A percentile compares a stretch with the other conserved stretches of the same genome.
phyloP scores from a whole-genome alignment of 345 rosid genomes.

The Crucihimalaya himalaica region DNA sequence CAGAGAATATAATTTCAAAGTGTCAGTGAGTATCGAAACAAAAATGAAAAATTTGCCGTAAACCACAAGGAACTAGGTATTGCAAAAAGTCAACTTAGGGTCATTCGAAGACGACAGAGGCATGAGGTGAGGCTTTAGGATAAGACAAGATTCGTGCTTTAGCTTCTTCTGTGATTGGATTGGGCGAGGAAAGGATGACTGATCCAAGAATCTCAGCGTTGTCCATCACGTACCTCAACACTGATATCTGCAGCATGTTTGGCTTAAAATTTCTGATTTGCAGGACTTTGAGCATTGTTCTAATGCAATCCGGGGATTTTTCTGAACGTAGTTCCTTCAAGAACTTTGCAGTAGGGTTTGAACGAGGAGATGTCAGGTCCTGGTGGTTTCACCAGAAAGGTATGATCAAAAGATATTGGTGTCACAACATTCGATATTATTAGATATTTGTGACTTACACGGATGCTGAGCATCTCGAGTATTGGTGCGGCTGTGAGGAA shows the following conservation, averaged over 20 bases:
- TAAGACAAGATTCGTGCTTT: conserved; percentile 18
- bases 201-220: conserved; percentile 31
- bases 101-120: conserved; percentile 5
- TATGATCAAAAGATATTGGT: background rate
- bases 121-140: conserved; percentile 27
- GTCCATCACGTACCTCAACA: conserved; percentile 22
- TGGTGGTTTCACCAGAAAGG: conserved; percentile 3
- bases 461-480: conserved; percentile 30
- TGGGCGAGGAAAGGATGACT: conserved; percentile 15
- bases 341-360: background rate
- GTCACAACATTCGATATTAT: background rate
- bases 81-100: background rate
- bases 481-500: conserved; percentile 13
- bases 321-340: background rate
- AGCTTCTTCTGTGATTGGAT: conserved; percentile 8
- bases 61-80: background rate
- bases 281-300: conserved; percentile 15
- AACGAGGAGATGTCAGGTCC: conserved; percentile 5
- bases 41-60: conserved; percentile 3
- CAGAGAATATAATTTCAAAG: background rate
- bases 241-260: background rate
- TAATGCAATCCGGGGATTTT: background rate
- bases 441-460: conserved; percentile 3
- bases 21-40: background rate
- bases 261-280: conserved; percentile 17